Evolutionary conservation across 495 filamentous ascomycete genomes (phyloP), one percentile per base, ranked within the genome.

Genomic region (Penicillium paxilli): DNA sequence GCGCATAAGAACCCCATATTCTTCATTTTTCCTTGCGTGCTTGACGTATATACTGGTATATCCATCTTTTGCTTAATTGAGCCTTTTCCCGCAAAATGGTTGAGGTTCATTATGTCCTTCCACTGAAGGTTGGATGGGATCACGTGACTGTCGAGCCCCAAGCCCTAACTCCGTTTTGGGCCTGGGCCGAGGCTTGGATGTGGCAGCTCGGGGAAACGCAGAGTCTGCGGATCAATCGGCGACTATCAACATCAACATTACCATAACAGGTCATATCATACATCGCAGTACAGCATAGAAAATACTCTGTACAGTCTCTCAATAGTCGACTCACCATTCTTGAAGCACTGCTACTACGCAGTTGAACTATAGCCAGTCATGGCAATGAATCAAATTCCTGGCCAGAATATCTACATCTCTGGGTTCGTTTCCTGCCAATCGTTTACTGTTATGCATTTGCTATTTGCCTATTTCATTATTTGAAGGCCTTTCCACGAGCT

Each of bases 341-440:
- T n/a, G n/a, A n/a, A n/a, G n/a, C n/a, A n/a, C n/a, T n/a, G n/a
- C n/a, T n/a, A n/a, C n/a, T n/a, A n/a, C n/a, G n/a, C n/a, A n/a
- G n/a, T n/a, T n/a, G n/a, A n/a, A n/a, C n/a, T n/a, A n/a, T n/a
- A n/a, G 10, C 40, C 30, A 52, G 55, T 32, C 19, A 79, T 78
- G 74, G 67, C 74, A 21, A 71, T 80, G 68, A 76, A 79, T 67
- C 68, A 69, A 23, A 66, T 94, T 21, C 82, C 84, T 4, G 90
- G 89, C n/a, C 76, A 83, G 38, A 85, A 88, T 44, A 79, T 96
- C 53, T 92, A 86, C 67, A 84, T 96, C 42, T 90, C 91, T 71
- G 90, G 92, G 91, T 95, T 74, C 73, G 86, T 83, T 37, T 33
- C 33, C 32, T 23, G 25, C 44, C 7, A 21, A 35, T 20, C 14